Base-by-base conservation (phyloP, 2,329 filamentous ascomycete species). In the Aspergillus pseudotamarii region DNA sequence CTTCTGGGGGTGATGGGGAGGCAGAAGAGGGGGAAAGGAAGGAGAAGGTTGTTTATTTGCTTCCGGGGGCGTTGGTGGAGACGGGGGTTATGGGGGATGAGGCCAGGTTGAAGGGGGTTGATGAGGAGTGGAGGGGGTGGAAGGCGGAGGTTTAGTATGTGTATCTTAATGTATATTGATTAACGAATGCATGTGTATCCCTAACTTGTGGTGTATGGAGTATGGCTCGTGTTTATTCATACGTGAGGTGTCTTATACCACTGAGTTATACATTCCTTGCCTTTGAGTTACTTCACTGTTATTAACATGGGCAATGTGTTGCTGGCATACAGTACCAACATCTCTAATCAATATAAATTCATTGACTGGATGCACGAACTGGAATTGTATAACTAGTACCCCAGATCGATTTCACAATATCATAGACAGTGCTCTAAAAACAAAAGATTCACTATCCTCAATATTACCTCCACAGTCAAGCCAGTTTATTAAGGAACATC, bases 1-100 rank as follows among this genome's bases (percentile, higher is more conserved):
- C 64, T 26, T 57, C 63, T n/a, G 68, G 64, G 30, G 68, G 54
- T 3, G 67, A 64, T 5, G 68, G 58, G 12, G 57, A 62, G 43
- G 68, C 57, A 9, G 57, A 62, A 41, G 67, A 62, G 6, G 57
- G 51, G 38, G 62, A 57, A 58, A 76, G 80, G 51, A 78, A 83
- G 60, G 70, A 66, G 19, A 76, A 72, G 70, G 80, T 86, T 53
- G 75, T 89, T 9, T 91, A 88, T 79, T 64, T 91, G 32, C 76
- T 91, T 16, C 86, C 86, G 0, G 87, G 83, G 14, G 85, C 85
- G 9, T 73, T 91, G 68, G 73, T 87, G 72, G 82, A 81, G 63
- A 90, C 88, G 41, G 82, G 81, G 62, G 80, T 84, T 51, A 85
- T 91, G 84, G 69, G 68, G 14, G 75, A 78, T 63, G 73, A 73